Base-by-base conservation (phyloP, 352 stramenopile genomes). In the Globisporangium perplexum region DNA sequence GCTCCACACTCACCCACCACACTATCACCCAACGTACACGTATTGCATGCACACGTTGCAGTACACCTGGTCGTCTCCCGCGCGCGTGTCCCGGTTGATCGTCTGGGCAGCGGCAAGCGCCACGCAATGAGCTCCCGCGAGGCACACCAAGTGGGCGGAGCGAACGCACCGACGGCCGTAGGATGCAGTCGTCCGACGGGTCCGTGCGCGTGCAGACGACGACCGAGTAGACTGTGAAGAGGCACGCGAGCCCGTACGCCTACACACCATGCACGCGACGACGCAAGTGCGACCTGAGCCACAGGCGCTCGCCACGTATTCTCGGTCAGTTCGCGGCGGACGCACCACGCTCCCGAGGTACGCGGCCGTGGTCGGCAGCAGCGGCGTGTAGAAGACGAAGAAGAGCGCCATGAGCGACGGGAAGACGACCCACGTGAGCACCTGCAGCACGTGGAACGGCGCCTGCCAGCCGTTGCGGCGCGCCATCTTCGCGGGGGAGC, bases 21-120 rank as follows among this genome's bases (percentile, higher is more conserved):
- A n/a, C n/a, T n/a, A n/a, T n/a, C n/a, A n/a, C n/a, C n/a, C n/a
- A n/a, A 84, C 82, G 56, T 86, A 91, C 76, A 94, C 84, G 53
- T 88, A 91, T 83, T 87, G 77, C 64, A 83, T 86, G 64, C 84
- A 94, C 41, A 94, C 84, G 55, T 94, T 90, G 77, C 84, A 94
- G 66, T 90, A 94, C 26, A 90, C 77, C 44, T 82, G 68, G 47
- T 90, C 66, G 1, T 81, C 45, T 59, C 61, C 23, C 20, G 59
- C 55, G 44, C 43, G 50, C 18, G 50, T 57, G 47, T 62, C 55
- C 39, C 55, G 44, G 42, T 61, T 57, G 22, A 63, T 38, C 53
- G 45, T 46, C 33, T 47, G 4, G 33, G 12, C 23, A 55, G 30
- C 30, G 12, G 8, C 30, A 35, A 35, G 8, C 8, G 12, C 8